Percentiles rank a stretch among this genome's conserved stretches.
Evolutionary conservation across 2,329 filamentous ascomycete genomes (phyloP).

Genomic region (Fusarium redolens): DNA sequence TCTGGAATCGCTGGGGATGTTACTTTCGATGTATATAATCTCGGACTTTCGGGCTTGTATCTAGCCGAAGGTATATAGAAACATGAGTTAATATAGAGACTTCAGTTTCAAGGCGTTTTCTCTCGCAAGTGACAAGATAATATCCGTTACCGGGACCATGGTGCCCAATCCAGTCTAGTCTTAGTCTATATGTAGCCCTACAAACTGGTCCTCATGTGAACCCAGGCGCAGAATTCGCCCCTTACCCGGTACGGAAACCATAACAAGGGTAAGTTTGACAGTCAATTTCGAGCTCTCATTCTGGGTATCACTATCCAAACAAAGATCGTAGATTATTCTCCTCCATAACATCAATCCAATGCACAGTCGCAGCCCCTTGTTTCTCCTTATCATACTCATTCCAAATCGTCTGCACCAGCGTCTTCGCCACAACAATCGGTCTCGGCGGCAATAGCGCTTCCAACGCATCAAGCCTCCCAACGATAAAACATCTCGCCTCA

Average conservation of each 20-base stretch:
- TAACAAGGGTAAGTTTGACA: background rate
- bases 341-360: constrained; percentile 43
- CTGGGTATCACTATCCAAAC: constrained; percentile 27
- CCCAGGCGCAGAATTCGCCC: too few species aligned
- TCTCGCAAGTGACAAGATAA: too few species aligned
- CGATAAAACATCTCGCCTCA: constrained; percentile 22
- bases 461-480: constrained; percentile 6
- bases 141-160: too few species aligned
- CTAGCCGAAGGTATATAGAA: background rate
- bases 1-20: background rate
- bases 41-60: background rate
- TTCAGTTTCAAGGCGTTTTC: background rate
- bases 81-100: constrained; percentile 1
- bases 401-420: constrained; percentile 33
- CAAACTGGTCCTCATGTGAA: too few species aligned
- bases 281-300: background rate
- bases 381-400: constrained; percentile 33
- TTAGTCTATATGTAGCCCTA: too few species aligned
- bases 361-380: background rate
- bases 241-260: too few species aligned
- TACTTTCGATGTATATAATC: constrained; percentile 19
- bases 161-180: too few species aligned
- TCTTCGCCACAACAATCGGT: constrained; percentile 28
- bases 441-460: constrained; percentile 26
- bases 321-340: constrained; percentile 36